A percentile compares a stretch with the other conserved stretches of the same genome.
These are phyloP conservation scores for Phytophthora ramorum DNA, from an alignment of 352 stramenopile species.

Conservation along the genomic window DNA sequence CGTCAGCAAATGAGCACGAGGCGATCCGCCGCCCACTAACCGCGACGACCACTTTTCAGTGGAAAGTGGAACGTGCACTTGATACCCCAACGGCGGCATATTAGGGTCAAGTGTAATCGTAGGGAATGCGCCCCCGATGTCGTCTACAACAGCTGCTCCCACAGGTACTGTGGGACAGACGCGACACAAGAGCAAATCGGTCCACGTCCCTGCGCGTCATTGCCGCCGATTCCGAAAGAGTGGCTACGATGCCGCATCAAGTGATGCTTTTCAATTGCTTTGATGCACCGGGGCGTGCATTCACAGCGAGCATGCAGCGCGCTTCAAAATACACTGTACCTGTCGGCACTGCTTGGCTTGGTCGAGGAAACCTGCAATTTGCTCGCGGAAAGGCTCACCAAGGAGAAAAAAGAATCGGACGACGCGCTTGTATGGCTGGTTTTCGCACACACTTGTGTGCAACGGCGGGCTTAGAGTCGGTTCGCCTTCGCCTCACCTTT, in stretches of 20 bases:
- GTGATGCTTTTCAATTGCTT: constrained; percentile 2
- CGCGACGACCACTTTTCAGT: neutral
- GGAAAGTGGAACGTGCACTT: neutral
- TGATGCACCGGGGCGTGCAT: neutral
- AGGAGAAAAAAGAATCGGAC: constrained; percentile 19
- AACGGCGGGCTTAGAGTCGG: constrained; percentile 22
- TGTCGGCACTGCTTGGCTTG: neutral
- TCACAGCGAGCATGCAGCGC: neutral
- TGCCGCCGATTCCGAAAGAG: neutral
- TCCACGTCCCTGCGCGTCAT: neutral
- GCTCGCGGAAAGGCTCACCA: constrained; percentile 4
- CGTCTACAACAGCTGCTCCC: constrained; percentile 16
- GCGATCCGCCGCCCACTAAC: constrained; percentile 7
- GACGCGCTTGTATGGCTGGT: neutral
- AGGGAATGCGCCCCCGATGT: constrained; percentile 8
- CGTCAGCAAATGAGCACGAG: neutral
- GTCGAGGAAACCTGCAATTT: neutral
- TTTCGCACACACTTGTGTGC: constrained; percentile 20
- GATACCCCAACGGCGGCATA: constrained; percentile 4
- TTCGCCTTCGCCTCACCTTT: no score
- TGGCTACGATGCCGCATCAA: constrained; percentile 2
- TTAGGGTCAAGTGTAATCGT: constrained; percentile 8
- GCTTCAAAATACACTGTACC: neutral
- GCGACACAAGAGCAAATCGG: neutral
- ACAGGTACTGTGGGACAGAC: constrained; percentile 3